Base-by-base conservation (phyloP, 306 rosid species). In the Dryas octopetala region DNA sequence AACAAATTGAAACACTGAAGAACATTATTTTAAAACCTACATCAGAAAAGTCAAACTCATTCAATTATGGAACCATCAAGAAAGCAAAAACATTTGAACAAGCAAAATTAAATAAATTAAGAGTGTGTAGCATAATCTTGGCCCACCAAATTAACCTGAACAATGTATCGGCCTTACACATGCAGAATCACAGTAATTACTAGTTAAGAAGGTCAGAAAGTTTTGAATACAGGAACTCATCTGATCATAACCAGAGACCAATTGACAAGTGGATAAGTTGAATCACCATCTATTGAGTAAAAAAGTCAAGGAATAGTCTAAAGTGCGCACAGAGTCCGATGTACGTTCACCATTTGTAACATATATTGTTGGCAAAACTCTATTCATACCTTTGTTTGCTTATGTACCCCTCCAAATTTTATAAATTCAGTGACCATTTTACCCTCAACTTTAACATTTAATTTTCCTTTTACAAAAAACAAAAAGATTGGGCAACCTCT, bases 1-100 rank as follows among this genome's bases (percentile, higher is more conserved):
- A 66, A 52, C 19, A 44, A 48, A 75, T 70, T 57, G 66, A 68
- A 82, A 32, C 49, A 55, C 32, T n/a, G 43, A 59, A 38, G 44
- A 16, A 2, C 44, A 40, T 52, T 38, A n/a, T 52, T 70, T 43
- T 17, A 17, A 71, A 44, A 71, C 8, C 5, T 1, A 55, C 16
- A 41, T 43, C 14, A 43, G 19, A 12, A 43, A 71, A 6, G 62
- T n/a, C 10, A 70, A 70, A 52, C 1, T 44, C 41, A 54, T 54
- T 52, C 62, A 52, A 54, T 50, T 70, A 54, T n/a, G 32, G 9
- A 46, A 12, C 54, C 32, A 10, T 69, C 10, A 16, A 45, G 5
- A 44, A 57, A 23, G 59, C 7, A 15, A 55, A 23, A 54, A 11
- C 5, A 2, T 6, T 26, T 17, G 14, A 43, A 41, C 51, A 70